Conservation (phyloP, 192 early-diverging fungal genomes). For the Podila epigama region DNA sequence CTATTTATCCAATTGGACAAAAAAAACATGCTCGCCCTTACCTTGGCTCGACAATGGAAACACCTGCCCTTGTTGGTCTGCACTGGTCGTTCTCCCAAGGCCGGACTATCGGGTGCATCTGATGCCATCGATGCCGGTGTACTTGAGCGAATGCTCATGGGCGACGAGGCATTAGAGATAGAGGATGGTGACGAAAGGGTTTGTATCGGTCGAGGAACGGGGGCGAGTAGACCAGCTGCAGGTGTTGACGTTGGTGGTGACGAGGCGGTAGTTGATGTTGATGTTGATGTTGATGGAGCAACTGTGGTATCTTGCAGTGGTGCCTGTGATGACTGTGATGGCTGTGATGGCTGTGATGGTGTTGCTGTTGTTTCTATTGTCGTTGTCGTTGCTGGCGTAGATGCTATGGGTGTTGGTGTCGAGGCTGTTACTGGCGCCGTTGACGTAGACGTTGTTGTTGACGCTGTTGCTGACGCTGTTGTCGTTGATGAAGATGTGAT, state of each 20-base stretch:
- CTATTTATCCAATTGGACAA: background rate
- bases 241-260: conserved; percentile 6
- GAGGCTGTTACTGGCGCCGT: background rate
- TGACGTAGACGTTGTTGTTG: background rate
- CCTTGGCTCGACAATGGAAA: conserved; percentile 72
- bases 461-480: background rate
- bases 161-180: conserved; percentile 13
- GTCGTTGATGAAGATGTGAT: background rate
- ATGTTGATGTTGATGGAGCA: conserved; percentile 1
- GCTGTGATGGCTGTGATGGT: no score
- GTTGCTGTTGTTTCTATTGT: conserved; percentile 2
- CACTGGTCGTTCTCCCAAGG: conserved; percentile 55
- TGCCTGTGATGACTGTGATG: no score
- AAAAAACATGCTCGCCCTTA: conserved; percentile 7
- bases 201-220: conserved; percentile 1
- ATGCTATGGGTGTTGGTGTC: conserved; percentile 17
- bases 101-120: conserved; percentile 31
- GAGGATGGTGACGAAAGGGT: conserved; percentile 20
- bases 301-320: no score
- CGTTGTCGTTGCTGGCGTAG: conserved; percentile 22
- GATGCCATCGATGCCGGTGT: conserved; percentile 47
- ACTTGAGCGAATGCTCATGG: conserved; percentile 16
- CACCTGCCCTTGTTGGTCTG: conserved; percentile 77
- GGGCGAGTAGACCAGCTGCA: background rate
- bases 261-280: background rate